phyloP scores from a whole-genome alignment of 192 early-diverging fungal species.

The Umbelopsis sp. region DNA sequence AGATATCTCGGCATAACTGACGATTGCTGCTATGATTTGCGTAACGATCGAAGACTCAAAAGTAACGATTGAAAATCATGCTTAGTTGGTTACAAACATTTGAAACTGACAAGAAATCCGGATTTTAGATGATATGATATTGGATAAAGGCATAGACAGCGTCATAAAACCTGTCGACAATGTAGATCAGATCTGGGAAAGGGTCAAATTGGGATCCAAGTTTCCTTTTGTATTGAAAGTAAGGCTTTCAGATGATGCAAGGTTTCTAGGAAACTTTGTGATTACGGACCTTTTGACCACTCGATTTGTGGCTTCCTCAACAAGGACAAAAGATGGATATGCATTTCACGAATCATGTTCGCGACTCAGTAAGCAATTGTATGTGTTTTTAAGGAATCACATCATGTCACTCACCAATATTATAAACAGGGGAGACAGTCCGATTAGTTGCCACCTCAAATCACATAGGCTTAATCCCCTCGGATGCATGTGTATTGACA shows the following conservation, averaged over 20 bases:
- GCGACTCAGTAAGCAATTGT: neutral
- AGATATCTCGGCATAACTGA: constrained; percentile 7
- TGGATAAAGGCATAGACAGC: neutral
- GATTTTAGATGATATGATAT: neutral
- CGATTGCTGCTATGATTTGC: constrained; percentile 17
- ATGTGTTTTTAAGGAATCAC: neutral
- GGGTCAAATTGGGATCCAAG: constrained; percentile 6
- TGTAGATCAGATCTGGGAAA: constrained; percentile 16
- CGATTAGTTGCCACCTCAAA: neutral
- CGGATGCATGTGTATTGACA: neutral
- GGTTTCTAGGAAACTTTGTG: constrained; percentile 2
- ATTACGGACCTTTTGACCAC: constrained; percentile 2
- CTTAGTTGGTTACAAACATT: neutral
- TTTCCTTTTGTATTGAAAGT: constrained; percentile 14
- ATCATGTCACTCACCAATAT: neutral
- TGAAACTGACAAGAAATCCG: neutral
- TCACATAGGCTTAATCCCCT: neutral
- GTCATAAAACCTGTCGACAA: neutral
- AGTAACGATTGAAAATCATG: neutral
- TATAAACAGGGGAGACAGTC: constrained; percentile 1
- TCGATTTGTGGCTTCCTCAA: neutral
- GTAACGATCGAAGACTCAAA: constrained; percentile 4
- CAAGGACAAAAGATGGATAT: neutral
- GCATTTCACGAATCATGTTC: constrained; percentile 2
- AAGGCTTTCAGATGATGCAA: neutral